Evolutionary conservation across 176 grass and related monocot genomes (phyloP), one percentile per base, ranked within the genome.

Genomic region (Ampelocalamus luodianensis): DNA sequence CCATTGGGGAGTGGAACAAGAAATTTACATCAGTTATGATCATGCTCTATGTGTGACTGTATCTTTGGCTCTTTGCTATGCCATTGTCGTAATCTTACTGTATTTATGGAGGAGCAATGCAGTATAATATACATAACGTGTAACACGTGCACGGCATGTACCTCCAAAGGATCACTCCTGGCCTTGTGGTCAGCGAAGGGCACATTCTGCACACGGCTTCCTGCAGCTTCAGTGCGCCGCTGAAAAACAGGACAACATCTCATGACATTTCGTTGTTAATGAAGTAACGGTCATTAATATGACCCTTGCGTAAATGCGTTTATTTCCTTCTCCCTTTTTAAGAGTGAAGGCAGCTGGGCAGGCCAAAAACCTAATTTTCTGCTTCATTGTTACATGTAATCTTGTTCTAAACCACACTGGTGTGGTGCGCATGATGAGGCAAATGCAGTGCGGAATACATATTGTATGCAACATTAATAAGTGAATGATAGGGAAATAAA

Each of bases 161-260:
- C 82, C 72, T 85, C 72, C 6, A 66, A 32, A 77, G 71, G 59
- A 65, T 76, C 72, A 1, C 71, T 66, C 71, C 82, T 84, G 32
- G 71, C 2, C 8, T 65, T 84, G 32, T 75, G 45, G 14, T 75
- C 71, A 20, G 82, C 15, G 3, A 65, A 83, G 58, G 73, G 44
- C 16, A 22, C 66, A 56, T 58, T 67, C 16, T 58, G 55, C 49
- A 23, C 10, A 0, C 17, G 16, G 72, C 26, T n/a, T 16, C 59
- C 82, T 4, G 38, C 36, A 86, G 66, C 49, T 76, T 90, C 45
- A 15, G 13, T 12, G 49, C 2, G 49, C 51, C 16, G 43, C 74
- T 61, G 1, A 83, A 79, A 83, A 83, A 62, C 22, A 67, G 9
- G 29, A 65, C 0, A 0, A 4, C 24, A 60, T 23, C 14, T 34